Percentiles rank a stretch among this genome's conserved stretches.
Evolutionary conservation across 495 filamentous ascomycete species (phyloP).

Genomic region (Annulohypoxylon stygium): DNA sequence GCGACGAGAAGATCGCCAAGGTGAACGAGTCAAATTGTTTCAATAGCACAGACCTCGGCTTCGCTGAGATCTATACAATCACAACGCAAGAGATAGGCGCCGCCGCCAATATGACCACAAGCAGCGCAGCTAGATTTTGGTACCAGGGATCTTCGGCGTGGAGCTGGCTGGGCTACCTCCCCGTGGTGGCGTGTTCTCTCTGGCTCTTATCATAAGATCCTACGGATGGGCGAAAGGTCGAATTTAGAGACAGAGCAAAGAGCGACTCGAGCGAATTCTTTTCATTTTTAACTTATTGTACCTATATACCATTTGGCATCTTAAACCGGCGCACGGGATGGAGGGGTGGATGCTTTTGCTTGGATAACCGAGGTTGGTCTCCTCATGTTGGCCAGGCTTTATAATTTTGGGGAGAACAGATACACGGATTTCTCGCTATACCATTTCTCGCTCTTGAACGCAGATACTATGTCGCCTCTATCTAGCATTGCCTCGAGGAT

Average conservation of each 20-base stretch:
- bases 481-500: neutral
- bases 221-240: neutral
- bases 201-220: conserved; percentile 51
- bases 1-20: conserved; percentile 71
- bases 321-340: conserved; percentile 31
- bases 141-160: conserved; percentile 33
- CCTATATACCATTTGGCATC: conserved; percentile 42
- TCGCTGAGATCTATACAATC: conserved; percentile 80
- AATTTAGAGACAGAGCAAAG: neutral
- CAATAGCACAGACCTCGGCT: conserved; percentile 80
- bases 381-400: conserved; percentile 2
- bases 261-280: neutral
- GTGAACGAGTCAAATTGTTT: conserved; percentile 86
- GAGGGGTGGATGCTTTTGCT: conserved; percentile 8
- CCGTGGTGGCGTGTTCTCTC: conserved; percentile 52
- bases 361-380: neutral
- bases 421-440: conserved; percentile 7
- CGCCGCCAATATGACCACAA: conserved; percentile 48
- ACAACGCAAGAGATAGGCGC: conserved; percentile 55
- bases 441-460: neutral
- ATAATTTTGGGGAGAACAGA: conserved; percentile 8
- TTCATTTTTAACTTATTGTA: conserved; percentile 13
- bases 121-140: conserved; percentile 41
- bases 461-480: conserved; percentile 3
- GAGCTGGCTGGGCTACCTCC: conserved; percentile 54